Evolutionary conservation across 495 filamentous ascomycete genomes (phyloP).

Genomic region (Umbilicaria muhlenbergii): DNA sequence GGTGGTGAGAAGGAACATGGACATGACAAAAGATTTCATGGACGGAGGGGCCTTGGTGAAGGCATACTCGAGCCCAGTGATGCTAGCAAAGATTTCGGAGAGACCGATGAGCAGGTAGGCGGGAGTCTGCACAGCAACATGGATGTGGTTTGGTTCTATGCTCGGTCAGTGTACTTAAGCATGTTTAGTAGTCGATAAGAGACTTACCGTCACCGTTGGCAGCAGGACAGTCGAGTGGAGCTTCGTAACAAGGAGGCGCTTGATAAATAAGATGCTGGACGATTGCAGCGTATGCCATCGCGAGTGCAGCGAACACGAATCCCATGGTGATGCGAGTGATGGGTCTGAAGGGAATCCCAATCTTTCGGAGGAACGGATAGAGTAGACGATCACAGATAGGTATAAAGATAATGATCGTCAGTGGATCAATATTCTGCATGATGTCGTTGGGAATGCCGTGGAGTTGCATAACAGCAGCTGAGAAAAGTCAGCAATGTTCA

Average conservation of each 20-base stretch:
- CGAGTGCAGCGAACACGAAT: slow-evolving; percentile 46
- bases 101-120: slow-evolving; percentile 52
- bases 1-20: slow-evolving; percentile 51
- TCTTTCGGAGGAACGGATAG: slow-evolving; percentile 49
- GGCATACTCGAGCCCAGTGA: slow-evolving; percentile 55
- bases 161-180: too few relatives aligned
- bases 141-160: slow-evolving; percentile 24
- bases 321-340: slow-evolving; percentile 62
- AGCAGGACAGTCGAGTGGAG: slow-evolving; percentile 24
- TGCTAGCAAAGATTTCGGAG: slow-evolving; percentile 58
- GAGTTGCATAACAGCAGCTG: slow-evolving; percentile 35
- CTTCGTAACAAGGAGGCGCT: slow-evolving; percentile 36
- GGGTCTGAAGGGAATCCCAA: slow-evolving; percentile 51
- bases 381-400: slow-evolving; percentile 51
- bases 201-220: slow-evolving; percentile 6
- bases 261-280: slow-evolving; percentile 61
- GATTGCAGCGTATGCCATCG: slow-evolving; percentile 51
- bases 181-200: too few relatives aligned
- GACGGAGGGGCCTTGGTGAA: slow-evolving; percentile 66
- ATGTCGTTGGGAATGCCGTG: slow-evolving; percentile 57
- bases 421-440: slow-evolving; percentile 61
- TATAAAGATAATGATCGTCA: slow-evolving; percentile 57
- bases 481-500: not conserved
- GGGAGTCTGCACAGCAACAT: slow-evolving; percentile 46
- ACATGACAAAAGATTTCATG: slow-evolving; percentile 59